Evolutionary conservation across 164 flowering plant species (phyloP).

Genomic region (Platanus orientalis): DNA sequence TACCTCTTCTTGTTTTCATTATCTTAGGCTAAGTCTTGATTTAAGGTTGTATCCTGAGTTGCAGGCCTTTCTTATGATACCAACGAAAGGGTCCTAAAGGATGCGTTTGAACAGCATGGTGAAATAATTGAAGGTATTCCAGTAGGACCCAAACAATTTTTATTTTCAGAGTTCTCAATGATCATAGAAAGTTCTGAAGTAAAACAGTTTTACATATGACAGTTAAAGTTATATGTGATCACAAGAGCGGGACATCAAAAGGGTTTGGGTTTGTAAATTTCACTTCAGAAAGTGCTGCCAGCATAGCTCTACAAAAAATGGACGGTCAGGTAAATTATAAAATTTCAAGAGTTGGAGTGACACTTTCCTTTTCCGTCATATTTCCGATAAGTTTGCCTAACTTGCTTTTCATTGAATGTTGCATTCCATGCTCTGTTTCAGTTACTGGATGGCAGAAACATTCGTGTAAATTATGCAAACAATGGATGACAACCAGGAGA

Average conservation of each 20-base stretch:
- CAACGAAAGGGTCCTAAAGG: conserved; percentile 52
- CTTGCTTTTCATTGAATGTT: neutral
- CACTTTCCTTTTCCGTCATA: neutral
- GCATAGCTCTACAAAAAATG: conserved; percentile 50
- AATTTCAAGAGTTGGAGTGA: neutral
- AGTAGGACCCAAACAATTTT: neutral
- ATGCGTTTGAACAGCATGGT: conserved; percentile 48
- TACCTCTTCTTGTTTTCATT: neutral
- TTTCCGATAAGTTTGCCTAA: neutral
- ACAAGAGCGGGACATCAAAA: conserved; percentile 46
- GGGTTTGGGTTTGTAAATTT: conserved; percentile 69
- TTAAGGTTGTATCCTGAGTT: neutral
- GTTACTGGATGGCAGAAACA: conserved; percentile 60
- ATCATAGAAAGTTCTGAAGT: neutral
- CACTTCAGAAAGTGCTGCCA: conserved; percentile 39
- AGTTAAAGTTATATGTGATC: conserved; percentile 69
- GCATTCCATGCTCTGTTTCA: conserved; percentile 13
- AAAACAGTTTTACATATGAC: conserved; percentile 5
- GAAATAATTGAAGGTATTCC: conserved; percentile 55
- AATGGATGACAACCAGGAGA: conserved; percentile 14
- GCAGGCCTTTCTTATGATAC: conserved; percentile 72
- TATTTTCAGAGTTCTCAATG: neutral
- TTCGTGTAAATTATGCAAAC: conserved; percentile 46
- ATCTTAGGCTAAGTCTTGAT: neutral
- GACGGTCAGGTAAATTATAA: conserved; percentile 40